Conservation (phyloP, 2,329 filamentous ascomycete genomes). For the Taxawa tesnikishii region DNA sequence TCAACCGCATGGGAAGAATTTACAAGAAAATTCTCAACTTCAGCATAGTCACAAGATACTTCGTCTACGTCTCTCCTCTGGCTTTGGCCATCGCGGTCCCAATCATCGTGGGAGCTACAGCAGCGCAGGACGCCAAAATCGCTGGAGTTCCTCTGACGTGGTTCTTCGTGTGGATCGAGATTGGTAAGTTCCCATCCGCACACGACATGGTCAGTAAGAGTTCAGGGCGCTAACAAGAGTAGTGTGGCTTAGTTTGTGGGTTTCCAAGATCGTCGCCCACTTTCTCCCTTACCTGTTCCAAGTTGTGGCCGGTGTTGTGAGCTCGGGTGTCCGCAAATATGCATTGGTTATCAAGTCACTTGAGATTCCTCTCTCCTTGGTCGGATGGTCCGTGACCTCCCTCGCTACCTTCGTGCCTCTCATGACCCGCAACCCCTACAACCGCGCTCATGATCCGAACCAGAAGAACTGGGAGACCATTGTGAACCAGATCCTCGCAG, state of each 20-base stretch:
- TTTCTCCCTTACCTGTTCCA: constrained; percentile 49
- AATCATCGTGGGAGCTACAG: constrained; percentile 49
- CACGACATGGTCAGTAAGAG: neutral
- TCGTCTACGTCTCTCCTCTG: constrained; percentile 49
- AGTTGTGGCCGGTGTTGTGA: constrained; percentile 49
- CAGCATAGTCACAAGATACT: constrained; percentile 50
- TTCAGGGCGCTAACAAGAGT: constrained; percentile 1
- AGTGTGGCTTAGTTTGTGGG: constrained; percentile 52
- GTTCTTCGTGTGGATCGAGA: constrained; percentile 55
- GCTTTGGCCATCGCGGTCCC: constrained; percentile 47
- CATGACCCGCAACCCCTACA: constrained; percentile 19
- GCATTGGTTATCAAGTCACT: constrained; percentile 44
- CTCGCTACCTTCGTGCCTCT: constrained; percentile 46
- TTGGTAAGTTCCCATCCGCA: constrained; percentile 22
- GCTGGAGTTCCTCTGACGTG: constrained; percentile 44
- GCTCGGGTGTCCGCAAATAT: constrained; percentile 53
- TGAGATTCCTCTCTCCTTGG: constrained; percentile 48
- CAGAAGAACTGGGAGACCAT: constrained; percentile 38
- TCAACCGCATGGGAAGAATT: constrained; percentile 47
- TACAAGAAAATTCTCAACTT: constrained; percentile 51
- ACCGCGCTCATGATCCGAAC: constrained; percentile 6
- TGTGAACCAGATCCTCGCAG: constrained; percentile 53
- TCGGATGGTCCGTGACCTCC: constrained; percentile 47
- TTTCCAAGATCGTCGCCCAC: constrained; percentile 46
- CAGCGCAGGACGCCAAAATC: constrained; percentile 33